Conservation (phyloP, 495 filamentous ascomycete species). For the Lepraria neglecta region DNA sequence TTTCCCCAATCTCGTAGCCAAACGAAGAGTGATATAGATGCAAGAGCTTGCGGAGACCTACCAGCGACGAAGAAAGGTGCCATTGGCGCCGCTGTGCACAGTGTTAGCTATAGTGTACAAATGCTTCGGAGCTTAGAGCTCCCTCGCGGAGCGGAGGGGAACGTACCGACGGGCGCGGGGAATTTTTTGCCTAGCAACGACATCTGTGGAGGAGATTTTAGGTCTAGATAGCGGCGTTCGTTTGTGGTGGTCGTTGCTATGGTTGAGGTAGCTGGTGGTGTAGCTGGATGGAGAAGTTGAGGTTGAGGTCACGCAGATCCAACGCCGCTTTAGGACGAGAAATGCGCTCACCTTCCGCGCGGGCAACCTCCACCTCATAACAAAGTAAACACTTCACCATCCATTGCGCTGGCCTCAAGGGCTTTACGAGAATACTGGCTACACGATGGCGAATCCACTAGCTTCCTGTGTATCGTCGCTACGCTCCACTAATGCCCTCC, state of each 20-base stretch:
- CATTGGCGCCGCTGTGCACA: constrained; percentile 69
- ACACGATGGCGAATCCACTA: constrained; percentile 40
- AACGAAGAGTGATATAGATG: neutral
- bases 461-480: constrained; percentile 63
- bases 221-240: neutral
- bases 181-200: constrained; percentile 89
- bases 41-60: constrained; percentile 43
- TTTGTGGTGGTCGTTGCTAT: constrained; percentile 41
- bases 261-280: constrained; percentile 26
- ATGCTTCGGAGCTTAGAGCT: constrained; percentile 3
- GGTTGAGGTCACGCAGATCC: constrained; percentile 24
- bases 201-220: constrained; percentile 26
- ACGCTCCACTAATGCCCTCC: constrained; percentile 60
- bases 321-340: constrained; percentile 16
- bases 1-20: neutral
- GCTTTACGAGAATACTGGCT: neutral
- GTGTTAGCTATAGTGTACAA: constrained; percentile 15
- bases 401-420: neutral
- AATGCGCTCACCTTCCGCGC: constrained; percentile 1
- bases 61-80: constrained; percentile 89
- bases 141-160: constrained; percentile 21
- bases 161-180: constrained; percentile 77
- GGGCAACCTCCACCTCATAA: neutral
- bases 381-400: neutral
- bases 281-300: constrained; percentile 21